These are phyloP conservation scores for Corynascus novoguineensis DNA, from an alignment of 495 filamentous ascomycete genomes.

Conservation along the genomic window DNA sequence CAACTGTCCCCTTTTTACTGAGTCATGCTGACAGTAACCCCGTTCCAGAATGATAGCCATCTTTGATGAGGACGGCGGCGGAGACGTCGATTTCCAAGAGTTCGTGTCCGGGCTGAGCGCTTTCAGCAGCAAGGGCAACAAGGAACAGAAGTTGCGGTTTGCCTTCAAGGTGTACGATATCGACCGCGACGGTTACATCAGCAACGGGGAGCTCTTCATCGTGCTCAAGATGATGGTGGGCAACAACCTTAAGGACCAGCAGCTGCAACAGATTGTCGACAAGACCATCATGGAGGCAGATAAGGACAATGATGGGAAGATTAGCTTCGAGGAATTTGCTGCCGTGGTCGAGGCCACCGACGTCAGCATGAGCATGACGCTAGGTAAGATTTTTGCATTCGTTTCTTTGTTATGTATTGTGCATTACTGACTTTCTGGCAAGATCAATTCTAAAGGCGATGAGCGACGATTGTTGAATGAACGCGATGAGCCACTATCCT, in stretches of 20 bases:
- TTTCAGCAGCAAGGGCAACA: conserved; percentile 96
- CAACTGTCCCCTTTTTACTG: too few relatives aligned
- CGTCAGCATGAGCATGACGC: too few relatives aligned
- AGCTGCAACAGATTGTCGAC: conserved; percentile 96
- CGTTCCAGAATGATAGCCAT: conserved; percentile 88
- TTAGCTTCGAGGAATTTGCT: conserved; percentile 98
- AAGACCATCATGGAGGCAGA: conserved; percentile 99
- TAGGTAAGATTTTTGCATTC: too few relatives aligned
- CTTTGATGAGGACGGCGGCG: conserved; percentile 97
- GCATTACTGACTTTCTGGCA: too few relatives aligned
- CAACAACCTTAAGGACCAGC: conserved; percentile 97
- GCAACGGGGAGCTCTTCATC: conserved; percentile 98
- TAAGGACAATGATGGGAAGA: conserved; percentile 91
- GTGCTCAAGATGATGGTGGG: conserved; percentile 99
- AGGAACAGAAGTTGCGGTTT: conserved; percentile 96
- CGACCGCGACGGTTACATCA: conserved; percentile 96
- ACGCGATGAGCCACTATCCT: too few relatives aligned
- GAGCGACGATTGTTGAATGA: too few relatives aligned
- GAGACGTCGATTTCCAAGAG: conserved; percentile 98
- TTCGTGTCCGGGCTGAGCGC: conserved; percentile 94
- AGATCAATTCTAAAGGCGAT: too few relatives aligned
- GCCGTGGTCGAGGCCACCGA: conserved; percentile 65
- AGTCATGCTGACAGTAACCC: not conserved
- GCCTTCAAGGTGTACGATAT: conserved; percentile 99
- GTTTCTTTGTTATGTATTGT: too few relatives aligned